Evolutionary conservation across 169 alveolate genomes (phyloP).

Genomic region (Babesia ovata): DNA sequence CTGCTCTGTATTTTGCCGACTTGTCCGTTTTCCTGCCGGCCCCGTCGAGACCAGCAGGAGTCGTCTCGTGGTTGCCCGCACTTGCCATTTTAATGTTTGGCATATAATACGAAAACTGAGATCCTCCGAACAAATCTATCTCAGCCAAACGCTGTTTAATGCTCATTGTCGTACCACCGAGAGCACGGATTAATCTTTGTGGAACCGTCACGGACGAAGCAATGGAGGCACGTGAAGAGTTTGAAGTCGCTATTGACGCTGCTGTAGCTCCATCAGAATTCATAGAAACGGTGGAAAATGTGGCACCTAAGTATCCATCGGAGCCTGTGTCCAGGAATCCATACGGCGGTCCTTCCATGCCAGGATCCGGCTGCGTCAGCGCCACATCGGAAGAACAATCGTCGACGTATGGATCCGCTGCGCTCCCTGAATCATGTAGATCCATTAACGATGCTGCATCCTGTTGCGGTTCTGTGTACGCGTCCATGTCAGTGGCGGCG

Average conservation of each 20-base stretch:
- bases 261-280: background rate
- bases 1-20: background rate
- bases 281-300: no score
- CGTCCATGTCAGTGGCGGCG: background rate
- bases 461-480: background rate
- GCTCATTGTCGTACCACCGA: no score
- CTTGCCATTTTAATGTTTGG: background rate
- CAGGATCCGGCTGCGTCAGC: slow-evolving; percentile 6
- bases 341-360: background rate
- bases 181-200: no score
- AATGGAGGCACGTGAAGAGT: background rate
- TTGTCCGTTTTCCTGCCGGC: slow-evolving; percentile 1
- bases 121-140: slow-evolving; percentile 41
- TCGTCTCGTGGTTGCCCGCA: background rate
- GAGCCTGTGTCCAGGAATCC: background rate
- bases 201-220: background rate
- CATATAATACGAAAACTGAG: slow-evolving; percentile 47
- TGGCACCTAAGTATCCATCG: background rate
- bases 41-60: background rate
- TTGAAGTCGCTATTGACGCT: background rate
- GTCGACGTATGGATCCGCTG: background rate
- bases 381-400: background rate
- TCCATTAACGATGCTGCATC: background rate
- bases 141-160: slow-evolving; percentile 34
- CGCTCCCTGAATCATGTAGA: background rate